These are phyloP conservation scores for Lentinula raphanica DNA, from an alignment of 768 basidiomycete genomes.

Conservation along the genomic window DNA sequence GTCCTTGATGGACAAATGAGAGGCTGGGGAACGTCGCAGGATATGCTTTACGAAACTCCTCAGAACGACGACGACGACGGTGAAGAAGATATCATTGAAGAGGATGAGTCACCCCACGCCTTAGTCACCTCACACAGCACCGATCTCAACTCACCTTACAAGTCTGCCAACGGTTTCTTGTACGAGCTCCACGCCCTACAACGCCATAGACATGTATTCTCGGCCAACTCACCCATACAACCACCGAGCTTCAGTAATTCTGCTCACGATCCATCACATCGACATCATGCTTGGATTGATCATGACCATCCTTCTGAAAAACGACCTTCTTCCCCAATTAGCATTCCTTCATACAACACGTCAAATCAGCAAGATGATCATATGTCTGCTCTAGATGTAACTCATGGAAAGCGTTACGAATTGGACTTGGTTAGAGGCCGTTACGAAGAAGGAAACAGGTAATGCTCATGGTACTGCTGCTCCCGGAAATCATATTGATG, in stretches of 20 bases:
- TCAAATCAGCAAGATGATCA: not conserved
- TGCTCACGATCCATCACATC: not conserved
- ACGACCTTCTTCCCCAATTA: not conserved
- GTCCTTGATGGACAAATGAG: constrained; percentile 46
- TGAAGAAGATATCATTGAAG: constrained; percentile 1
- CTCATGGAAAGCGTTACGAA: constrained; percentile 26
- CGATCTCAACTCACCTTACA: constrained; percentile 40
- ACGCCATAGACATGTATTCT: constrained; percentile 52
- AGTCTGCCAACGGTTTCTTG: constrained; percentile 57
- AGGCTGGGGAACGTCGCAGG: constrained; percentile 35
- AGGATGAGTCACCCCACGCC: constrained; percentile 1
- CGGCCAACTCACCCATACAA: not conserved
- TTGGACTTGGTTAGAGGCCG: constrained; percentile 44
- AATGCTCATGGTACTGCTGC: not conserved
- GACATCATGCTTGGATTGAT: not conserved
- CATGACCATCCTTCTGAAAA: not conserved
- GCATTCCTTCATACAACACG: not conserved
- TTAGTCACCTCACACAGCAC: not conserved
- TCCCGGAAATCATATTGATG: not conserved
- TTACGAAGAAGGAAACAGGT: constrained; percentile 68
- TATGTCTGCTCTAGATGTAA: not conserved
- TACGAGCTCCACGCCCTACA: constrained; percentile 62
- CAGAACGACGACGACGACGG: constrained; percentile 23
- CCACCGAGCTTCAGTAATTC: not conserved
- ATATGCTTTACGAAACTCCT: constrained; percentile 30